phyloP scores from a whole-genome alignment of 352 stramenopile genomes.

The Globisporangium splendens region DNA sequence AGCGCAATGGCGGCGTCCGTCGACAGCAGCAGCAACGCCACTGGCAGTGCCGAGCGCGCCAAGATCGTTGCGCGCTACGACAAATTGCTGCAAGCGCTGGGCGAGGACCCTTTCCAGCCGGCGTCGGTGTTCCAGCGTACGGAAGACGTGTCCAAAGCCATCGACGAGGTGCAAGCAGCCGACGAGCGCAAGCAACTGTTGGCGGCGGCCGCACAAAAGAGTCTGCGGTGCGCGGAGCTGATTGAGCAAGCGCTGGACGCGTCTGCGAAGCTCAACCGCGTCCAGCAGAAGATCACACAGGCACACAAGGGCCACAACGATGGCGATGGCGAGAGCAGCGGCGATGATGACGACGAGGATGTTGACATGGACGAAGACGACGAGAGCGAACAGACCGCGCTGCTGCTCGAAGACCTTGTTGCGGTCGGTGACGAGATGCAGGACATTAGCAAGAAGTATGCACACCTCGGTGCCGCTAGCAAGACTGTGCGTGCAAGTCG shows the following conservation, averaged over 20 bases:
- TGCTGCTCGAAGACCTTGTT: conserved; percentile 64
- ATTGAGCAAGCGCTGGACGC: conserved; percentile 68
- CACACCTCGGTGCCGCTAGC: conserved; percentile 39
- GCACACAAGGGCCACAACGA: conserved; percentile 22
- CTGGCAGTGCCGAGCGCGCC: conserved; percentile 9
- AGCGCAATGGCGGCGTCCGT: conserved; percentile 5
- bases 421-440: conserved; percentile 43
- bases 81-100: conserved; percentile 50
- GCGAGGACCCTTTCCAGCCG: conserved; percentile 48
- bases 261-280: conserved; percentile 35
- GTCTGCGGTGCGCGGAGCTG: conserved; percentile 69
- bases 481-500: conserved; percentile 58
- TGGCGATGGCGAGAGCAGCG: conserved; percentile 10
- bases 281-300: conserved; percentile 38
- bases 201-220: conserved; percentile 40
- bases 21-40: conserved; percentile 1
- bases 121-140: conserved; percentile 24
- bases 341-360: conserved; percentile 26
- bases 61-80: conserved; percentile 45
- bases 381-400: conserved; percentile 31
- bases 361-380: conserved; percentile 28
- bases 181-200: conserved; percentile 40
- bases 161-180: conserved; percentile 18
- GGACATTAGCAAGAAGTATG: conserved; percentile 41
- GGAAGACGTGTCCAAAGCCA: conserved; percentile 31